Evolutionary conservation across 768 basidiomycete species (phyloP).

Genomic region (Amanita rubescens): DNA sequence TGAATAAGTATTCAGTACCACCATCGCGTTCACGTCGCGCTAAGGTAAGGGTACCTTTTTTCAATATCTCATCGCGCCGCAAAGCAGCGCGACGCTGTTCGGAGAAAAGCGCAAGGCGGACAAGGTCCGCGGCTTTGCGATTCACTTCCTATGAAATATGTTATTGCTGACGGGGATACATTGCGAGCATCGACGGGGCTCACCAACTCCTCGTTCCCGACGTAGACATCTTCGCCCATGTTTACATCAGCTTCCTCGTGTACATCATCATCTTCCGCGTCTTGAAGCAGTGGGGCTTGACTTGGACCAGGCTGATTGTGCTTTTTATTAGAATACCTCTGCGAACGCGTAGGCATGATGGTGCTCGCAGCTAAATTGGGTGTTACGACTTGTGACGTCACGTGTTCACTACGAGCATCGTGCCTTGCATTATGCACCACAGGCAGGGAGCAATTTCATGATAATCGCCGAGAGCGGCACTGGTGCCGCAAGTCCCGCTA

Average conservation of each 20-base stretch:
- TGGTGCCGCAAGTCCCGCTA: too few species aligned
- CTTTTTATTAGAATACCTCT: not conserved
- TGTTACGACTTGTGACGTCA: not conserved
- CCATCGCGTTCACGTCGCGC: not conserved
- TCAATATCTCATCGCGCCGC: constrained; percentile 65
- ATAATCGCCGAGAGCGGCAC: too few species aligned
- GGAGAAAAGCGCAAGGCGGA: constrained; percentile 63
- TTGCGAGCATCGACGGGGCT: not conserved
- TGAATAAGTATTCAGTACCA: not conserved
- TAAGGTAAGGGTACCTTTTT: constrained; percentile 44
- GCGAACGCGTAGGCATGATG: constrained; percentile 6
- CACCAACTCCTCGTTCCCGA: not conserved
- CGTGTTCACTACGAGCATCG: too few species aligned
- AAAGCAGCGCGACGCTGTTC: constrained; percentile 57
- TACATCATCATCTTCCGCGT: constrained; percentile 1
- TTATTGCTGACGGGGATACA: not conserved
- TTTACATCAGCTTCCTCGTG: not conserved
- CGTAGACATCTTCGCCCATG: not conserved
- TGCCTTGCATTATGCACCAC: too few species aligned
- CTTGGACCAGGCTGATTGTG: constrained; percentile 5
- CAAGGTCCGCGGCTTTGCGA: constrained; percentile 56
- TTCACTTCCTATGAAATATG: constrained; percentile 40
- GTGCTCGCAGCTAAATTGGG: not conserved
- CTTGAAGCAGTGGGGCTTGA: not conserved
- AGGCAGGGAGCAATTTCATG: too few species aligned